These are phyloP conservation scores for Erodium moschatum DNA, from an alignment of 441 rosid genomes.

Conservation along the genomic window DNA sequence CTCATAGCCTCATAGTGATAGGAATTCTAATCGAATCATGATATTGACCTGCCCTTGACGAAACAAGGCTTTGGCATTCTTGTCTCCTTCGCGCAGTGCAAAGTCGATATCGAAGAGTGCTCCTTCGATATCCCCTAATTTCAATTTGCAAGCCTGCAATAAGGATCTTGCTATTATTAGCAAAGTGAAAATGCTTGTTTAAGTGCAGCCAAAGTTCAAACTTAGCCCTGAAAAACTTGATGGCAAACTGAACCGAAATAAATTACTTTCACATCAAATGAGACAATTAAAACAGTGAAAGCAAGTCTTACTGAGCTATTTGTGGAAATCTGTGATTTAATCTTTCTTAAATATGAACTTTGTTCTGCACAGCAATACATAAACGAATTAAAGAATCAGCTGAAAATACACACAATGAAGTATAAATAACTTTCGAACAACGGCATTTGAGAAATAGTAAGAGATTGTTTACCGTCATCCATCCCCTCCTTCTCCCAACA, in stretches of 20 bases:
- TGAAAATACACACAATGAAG: not conserved
- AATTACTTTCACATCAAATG: no score
- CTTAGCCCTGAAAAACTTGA: no score
- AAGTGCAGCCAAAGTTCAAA: not conserved
- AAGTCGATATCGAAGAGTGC: constrained; percentile 75
- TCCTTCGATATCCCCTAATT: constrained; percentile 80
- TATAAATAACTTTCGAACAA: constrained; percentile 7
- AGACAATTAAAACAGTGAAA: not conserved
- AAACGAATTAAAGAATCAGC: constrained; percentile 8
- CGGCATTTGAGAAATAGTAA: constrained; percentile 3
- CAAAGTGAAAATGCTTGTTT: not conserved
- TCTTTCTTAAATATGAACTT: constrained; percentile 71
- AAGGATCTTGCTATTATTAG: constrained; percentile 4
- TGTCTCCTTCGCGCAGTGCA: constrained; percentile 81
- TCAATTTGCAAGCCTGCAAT: constrained; percentile 73
- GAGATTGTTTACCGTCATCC: constrained; percentile 51
- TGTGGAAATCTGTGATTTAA: constrained; percentile 85
- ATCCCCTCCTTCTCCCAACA: constrained; percentile 99
- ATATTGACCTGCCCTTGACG: constrained; percentile 86
- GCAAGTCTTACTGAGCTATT: constrained; percentile 68
- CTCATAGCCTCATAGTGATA: not conserved
- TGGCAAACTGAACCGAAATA: no score
- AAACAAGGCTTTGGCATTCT: constrained; percentile 82
- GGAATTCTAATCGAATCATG: not conserved
- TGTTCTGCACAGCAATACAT: constrained; percentile 35